Percentiles rank a stretch among this genome's conserved stretches.
These are phyloP conservation scores for Penicillium freii DNA, from an alignment of 2,329 filamentous ascomycete species.

Conservation along the genomic window DNA sequence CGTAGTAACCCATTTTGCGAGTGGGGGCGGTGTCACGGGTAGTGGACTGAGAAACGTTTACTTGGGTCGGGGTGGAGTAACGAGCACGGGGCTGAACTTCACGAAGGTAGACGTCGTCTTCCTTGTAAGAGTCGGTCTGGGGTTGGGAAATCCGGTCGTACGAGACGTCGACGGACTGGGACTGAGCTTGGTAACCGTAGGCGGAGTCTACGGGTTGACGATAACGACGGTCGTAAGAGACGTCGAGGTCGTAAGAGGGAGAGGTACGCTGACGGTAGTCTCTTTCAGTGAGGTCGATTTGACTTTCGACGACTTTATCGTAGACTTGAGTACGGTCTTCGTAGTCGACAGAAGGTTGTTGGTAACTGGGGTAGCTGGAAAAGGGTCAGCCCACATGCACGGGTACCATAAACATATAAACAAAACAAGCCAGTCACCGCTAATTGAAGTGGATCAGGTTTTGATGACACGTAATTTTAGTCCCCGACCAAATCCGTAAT, in stretches of 20 bases:
- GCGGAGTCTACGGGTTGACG: slow-evolving; percentile 24
- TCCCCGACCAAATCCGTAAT: slow-evolving; percentile 21
- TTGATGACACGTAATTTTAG: slow-evolving; percentile 28
- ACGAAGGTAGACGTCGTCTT: slow-evolving; percentile 33
- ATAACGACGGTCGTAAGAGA: slow-evolving; percentile 41
- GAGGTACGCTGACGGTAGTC: slow-evolving; percentile 64
- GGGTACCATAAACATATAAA: slow-evolving; percentile 26
- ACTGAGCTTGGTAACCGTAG: slow-evolving; percentile 24
- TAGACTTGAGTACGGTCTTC: slow-evolving; percentile 43
- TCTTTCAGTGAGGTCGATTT: slow-evolving; percentile 56
- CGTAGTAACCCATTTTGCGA: slow-evolving; percentile 75
- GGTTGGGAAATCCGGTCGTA: slow-evolving; percentile 32
- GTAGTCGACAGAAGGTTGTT: slow-evolving; percentile 53
- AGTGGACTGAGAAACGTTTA: slow-evolving; percentile 44
- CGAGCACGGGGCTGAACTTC: slow-evolving; percentile 33
- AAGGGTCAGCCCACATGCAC: slow-evolving; percentile 24
- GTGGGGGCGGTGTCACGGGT: slow-evolving; percentile 53
- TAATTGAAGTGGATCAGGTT: slow-evolving; percentile 27
- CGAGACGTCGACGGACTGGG: slow-evolving; percentile 28
- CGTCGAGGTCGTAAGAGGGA: slow-evolving; percentile 52
- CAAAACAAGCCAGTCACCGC: slow-evolving; percentile 27
- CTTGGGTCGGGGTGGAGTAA: slow-evolving; percentile 42
- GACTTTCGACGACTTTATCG: slow-evolving; percentile 46
- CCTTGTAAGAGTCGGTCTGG: slow-evolving; percentile 36
- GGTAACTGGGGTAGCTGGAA: slow-evolving; percentile 51